A percentile compares a stretch with the other conserved stretches of the same genome.
Conservation (phyloP, 768 basidiomycete species). For the Hygrophoropsis aurantiaca region DNA sequence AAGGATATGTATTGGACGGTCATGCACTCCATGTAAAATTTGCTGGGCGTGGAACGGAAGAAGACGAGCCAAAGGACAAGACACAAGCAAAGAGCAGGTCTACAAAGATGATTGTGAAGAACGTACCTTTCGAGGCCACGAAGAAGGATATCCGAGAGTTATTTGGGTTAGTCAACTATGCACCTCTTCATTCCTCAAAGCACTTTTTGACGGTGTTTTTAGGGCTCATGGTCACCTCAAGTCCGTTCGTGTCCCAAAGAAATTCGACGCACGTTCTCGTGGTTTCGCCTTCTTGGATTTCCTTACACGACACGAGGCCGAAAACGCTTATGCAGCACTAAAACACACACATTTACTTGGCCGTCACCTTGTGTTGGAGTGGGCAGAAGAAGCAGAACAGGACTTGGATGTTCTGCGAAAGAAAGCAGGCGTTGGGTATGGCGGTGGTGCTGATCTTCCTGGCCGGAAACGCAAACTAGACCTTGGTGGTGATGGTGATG, state of each 20-base stretch:
- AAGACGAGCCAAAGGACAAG: constrained; percentile 44
- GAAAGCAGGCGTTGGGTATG: constrained; percentile 79
- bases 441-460: constrained; percentile 67
- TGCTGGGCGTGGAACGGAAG: constrained; percentile 76
- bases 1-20: constrained; percentile 84
- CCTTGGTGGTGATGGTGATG: constrained; percentile 43
- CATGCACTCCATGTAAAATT: constrained; percentile 83
- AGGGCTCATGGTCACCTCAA: constrained; percentile 93
- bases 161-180: constrained; percentile 66
- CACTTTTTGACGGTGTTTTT: constrained; percentile 4
- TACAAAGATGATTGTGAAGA: constrained; percentile 98
- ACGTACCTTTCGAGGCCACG: constrained; percentile 94
- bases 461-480: constrained; percentile 73
- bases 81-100: constrained; percentile 55
- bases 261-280: constrained; percentile 83
- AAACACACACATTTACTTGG: constrained; percentile 96
- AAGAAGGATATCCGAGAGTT: constrained; percentile 90
- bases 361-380: constrained; percentile 90
- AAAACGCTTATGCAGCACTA: constrained; percentile 82
- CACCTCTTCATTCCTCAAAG: background rate
- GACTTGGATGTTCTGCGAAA: constrained; percentile 74
- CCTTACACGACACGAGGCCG: constrained; percentile 83
- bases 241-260: constrained; percentile 89
- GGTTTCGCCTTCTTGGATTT: constrained; percentile 99
- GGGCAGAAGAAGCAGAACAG: constrained; percentile 83